Base-by-base conservation (phyloP, 306 rosid genomes). In the Cotoneaster glaucophyllus region DNA sequence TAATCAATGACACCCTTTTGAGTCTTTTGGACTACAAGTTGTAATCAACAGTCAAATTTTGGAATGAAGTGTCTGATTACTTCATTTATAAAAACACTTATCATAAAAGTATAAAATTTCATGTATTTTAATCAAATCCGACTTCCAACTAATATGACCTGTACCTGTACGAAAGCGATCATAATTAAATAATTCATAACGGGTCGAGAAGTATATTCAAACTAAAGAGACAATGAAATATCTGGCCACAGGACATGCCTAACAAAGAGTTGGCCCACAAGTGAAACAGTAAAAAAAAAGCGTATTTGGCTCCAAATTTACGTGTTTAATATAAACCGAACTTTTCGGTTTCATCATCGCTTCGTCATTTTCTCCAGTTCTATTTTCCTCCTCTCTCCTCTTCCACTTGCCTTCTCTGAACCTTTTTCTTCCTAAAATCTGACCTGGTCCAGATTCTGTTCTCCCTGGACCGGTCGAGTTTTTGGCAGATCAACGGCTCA, bases 391-490 rank as follows among this genome's bases (percentile, higher is more conserved):
- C 37, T 39, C 76, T 32, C 58, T 41, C 21, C 31, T 18, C 64
- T 8, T 29, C 32, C 18, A 4, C 6, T 58, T 68, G 28, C 64
- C 52, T 50, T 64, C 67, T 54, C 74, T 1, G 11, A 17, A 32
- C 26, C 48, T 34, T 34, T 65, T 21, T 26, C 69, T 19, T 21
- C 69, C 21, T 48, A 52, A 37, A 71, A 71, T 56, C 65, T 8
- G 18, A 56, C 56, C 39, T 31, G 18, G 67, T 69, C 53, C 14
- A 37, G 21, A 4, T 76, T 69, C 58, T 9, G 59, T 68, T 45
- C 54, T 53, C 17, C 58, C 70, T 31, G 28, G 80, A 66, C 81
- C 80, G 86, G 79, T 76, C 84, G 73, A 72, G 24, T 64, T 80
- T 74, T 74, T 44, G 70, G 69, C 17, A 19, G 78, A 71, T 79